Evolutionary conservation across 768 basidiomycete species (phyloP).

Genomic region (Tricholoma flavovirens): DNA sequence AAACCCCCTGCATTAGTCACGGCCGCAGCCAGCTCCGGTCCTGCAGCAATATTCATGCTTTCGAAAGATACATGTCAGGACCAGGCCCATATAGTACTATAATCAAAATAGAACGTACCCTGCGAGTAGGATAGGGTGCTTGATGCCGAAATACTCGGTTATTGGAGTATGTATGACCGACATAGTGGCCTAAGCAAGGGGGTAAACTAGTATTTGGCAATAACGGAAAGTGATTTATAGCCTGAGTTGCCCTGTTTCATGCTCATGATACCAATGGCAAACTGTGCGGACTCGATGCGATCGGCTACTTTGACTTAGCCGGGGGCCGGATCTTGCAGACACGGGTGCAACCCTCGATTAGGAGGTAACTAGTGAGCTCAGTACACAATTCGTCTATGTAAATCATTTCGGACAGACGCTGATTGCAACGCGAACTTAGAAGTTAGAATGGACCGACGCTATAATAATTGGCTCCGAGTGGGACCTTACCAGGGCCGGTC

Average conservation of each 20-base stretch:
- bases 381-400: too few species aligned
- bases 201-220: neutral
- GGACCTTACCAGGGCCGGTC: too few species aligned
- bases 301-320: slow-evolving; percentile 9
- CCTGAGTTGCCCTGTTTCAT: neutral
- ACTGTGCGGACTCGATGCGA: too few species aligned
- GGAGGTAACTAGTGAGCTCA: too few species aligned
- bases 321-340: neutral
- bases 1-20: slow-evolving; percentile 92
- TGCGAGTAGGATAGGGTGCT: slow-evolving; percentile 84
- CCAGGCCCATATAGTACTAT: neutral
- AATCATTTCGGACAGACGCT: too few species aligned
- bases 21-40: slow-evolving; percentile 83
- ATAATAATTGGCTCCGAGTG: too few species aligned
- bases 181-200: slow-evolving; percentile 31
- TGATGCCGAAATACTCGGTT: slow-evolving; percentile 82
- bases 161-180: slow-evolving; percentile 74
- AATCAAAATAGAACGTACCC: slow-evolving; percentile 33
- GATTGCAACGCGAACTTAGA: too few species aligned
- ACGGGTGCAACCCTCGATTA: too few species aligned
- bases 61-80: neutral
- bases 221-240: slow-evolving; percentile 6
- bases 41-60: slow-evolving; percentile 46
- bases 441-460: too few species aligned
- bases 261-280: slow-evolving; percentile 17